These are phyloP conservation scores for Kokia cookei DNA, from an alignment of 441 rosid species.

Conservation along the genomic window DNA sequence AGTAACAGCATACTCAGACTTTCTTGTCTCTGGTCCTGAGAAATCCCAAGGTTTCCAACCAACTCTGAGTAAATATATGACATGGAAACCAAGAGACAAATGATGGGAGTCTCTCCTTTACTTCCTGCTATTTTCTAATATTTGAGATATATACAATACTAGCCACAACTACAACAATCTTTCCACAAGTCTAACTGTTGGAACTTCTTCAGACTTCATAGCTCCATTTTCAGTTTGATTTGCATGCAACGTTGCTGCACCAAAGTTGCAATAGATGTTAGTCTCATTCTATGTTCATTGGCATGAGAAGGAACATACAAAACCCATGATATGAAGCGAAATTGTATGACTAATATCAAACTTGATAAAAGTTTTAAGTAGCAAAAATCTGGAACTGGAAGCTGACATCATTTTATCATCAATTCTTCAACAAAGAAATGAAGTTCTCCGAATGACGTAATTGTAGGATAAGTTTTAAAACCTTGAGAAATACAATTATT, in stretches of 20 bases:
- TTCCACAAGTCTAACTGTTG: neutral
- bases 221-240: slow-evolving; percentile 72
- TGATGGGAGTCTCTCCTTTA: slow-evolving; percentile 22
- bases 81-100: slow-evolving; percentile 32
- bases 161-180: slow-evolving; percentile 13
- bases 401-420: neutral
- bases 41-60: slow-evolving; percentile 22
- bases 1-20: slow-evolving; percentile 14
- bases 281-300: neutral
- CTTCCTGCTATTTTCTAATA: slow-evolving; percentile 28
- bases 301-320: neutral
- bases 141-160: slow-evolving; percentile 42
- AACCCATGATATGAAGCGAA: neutral
- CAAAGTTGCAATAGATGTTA: slow-evolving; percentile 12
- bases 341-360: neutral
- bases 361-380: slow-evolving; percentile 14
- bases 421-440: neutral
- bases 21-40: slow-evolving; percentile 20
- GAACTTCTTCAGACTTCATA: slow-evolving; percentile 29
- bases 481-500: neutral
- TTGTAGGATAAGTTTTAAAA: neutral
- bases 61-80: slow-evolving; percentile 16
- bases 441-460: neutral
- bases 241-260: slow-evolving; percentile 47
- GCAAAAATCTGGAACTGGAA: neutral